Evolutionary conservation across 208 protist genomes (phyloP).

Genomic region (Acanthamoeba royreba): DNA sequence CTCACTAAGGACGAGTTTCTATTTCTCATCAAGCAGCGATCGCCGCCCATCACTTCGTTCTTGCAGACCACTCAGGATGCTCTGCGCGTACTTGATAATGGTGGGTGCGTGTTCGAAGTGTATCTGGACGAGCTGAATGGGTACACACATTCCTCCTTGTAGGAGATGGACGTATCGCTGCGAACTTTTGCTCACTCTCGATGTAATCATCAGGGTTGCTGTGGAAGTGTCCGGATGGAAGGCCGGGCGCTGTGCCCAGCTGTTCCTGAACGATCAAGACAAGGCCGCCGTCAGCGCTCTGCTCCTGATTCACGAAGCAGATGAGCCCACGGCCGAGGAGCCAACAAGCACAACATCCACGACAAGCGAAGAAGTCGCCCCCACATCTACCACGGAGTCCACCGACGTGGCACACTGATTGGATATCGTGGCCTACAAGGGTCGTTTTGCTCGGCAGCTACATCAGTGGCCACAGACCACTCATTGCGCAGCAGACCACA

Average conservation of each 20-base stretch:
- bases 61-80: background rate
- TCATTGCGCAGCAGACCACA: no score
- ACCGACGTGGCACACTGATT: no score
- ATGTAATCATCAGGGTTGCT: background rate
- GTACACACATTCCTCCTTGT: background rate
- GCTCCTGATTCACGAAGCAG: background rate
- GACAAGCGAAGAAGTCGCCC: background rate
- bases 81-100: background rate
- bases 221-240: background rate
- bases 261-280: constrained; percentile 5
- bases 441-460: no score
- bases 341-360: no score
- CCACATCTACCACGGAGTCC: background rate
- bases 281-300: background rate
- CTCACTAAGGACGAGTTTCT: constrained; percentile 11
- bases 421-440: no score
- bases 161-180: background rate
- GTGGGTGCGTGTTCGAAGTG: background rate
- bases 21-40: background rate
- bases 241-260: background rate
- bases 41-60: background rate
- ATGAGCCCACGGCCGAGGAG: background rate
- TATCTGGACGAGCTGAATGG: background rate
- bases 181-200: background rate
- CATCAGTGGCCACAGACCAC: no score